Base-by-base conservation (phyloP, 805 yeast genomes). In the Hanseniaspora occidentalis region DNA sequence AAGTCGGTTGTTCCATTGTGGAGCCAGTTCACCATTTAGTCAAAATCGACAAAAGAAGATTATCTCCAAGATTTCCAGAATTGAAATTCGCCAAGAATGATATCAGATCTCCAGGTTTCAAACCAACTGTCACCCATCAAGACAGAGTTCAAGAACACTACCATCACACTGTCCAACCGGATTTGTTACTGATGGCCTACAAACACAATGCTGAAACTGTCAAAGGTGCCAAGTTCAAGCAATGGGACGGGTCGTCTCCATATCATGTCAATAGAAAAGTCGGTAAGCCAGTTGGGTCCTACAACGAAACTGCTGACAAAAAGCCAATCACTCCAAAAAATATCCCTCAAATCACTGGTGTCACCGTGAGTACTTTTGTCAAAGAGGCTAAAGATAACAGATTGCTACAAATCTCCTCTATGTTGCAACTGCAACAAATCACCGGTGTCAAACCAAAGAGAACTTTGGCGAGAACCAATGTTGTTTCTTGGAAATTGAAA, bases 21-120 rank as follows among this genome's bases (percentile, higher is more conserved):
- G 74, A 80, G 38, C 97, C 98, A 1, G 94, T 89, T 13, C 98
- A 92, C 60, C 98, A 92, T 61, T 70, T 75, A 44, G 83, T 89
- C 35, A 75, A 74, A 48, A 76, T 84, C 54, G 71, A 74, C 52
- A 92, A 92, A 59, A 64, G 76, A 29, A 73, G 73, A 41, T 70
- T 89, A 38, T 79, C 88, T 27, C 86, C 89, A 43, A 68, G 79
- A 45, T 82, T 78, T 59, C 75, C 81, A 39, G 82, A 75, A 31
- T 61, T 84, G 43, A 72, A 81, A 46, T 62, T 70, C 38, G 73
- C 79, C 22, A 77, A 79, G 48, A 74, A 75, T 52, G 95, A 86
- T 59, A 75, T 86, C 45, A 73, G 82, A 54, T 78, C 94, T 11
- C 80, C 92, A 16, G 79, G 75, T 19, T 89, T 66, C 66, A 74